These are phyloP conservation scores for Kuraishia piskuri DNA, from an alignment of 805 yeast genomes.

Conservation along the genomic window DNA sequence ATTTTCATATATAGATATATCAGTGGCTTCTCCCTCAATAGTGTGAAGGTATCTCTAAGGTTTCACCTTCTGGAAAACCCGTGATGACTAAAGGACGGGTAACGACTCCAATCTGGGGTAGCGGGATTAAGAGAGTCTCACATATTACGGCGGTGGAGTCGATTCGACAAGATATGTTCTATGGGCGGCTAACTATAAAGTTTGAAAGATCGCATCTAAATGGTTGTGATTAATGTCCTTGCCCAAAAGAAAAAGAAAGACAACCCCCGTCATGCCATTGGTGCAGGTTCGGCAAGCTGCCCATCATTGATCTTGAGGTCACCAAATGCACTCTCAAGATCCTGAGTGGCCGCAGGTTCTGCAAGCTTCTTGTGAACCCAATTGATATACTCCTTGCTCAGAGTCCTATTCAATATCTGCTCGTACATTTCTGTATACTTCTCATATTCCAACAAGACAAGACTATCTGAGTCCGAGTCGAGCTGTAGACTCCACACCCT, in stretches of 20 bases:
- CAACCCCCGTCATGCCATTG: too few relatives aligned
- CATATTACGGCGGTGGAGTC: too few relatives aligned
- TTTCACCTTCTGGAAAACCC: not conserved
- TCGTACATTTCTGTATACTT: not conserved
- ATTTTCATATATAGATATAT: too few relatives aligned
- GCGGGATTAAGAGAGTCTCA: not conserved
- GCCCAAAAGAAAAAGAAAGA: too few relatives aligned
- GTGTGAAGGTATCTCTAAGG: not conserved
- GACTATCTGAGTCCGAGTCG: not conserved
- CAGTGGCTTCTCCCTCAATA: not conserved
- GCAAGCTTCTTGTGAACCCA: not conserved
- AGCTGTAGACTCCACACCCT: not conserved
- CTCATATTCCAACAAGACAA: not conserved
- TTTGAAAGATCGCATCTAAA: too few relatives aligned
- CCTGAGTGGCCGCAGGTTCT: not conserved
- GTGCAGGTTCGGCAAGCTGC: too few relatives aligned
- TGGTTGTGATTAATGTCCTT: too few relatives aligned
- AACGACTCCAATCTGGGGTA: not conserved
- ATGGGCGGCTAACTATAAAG: too few relatives aligned
- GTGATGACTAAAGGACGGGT: not conserved
- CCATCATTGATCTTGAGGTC: not conserved
- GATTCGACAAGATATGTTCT: too few relatives aligned
- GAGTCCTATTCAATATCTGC: not conserved
- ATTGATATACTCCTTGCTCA: not conserved
- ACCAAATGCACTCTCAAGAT: not conserved